Percentiles rank a stretch among this genome's conserved stretches.
Conservation (phyloP, 2,329 filamentous ascomycete species). For the Cladosporium phlei region DNA sequence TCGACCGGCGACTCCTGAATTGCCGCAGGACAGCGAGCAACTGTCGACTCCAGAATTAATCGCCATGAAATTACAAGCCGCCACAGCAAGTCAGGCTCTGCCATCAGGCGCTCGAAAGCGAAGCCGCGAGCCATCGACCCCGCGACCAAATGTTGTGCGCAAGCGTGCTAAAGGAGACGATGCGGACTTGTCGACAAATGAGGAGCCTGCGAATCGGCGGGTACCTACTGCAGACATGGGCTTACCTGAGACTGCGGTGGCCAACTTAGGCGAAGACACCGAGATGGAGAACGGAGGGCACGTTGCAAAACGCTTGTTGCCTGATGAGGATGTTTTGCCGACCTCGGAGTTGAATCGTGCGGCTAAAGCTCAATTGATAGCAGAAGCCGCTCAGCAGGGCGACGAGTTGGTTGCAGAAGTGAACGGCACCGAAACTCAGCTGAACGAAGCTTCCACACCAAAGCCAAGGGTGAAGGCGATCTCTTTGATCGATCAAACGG, state of each 20-base stretch:
- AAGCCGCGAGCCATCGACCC: constrained; percentile 3
- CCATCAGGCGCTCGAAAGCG: constrained; percentile 5
- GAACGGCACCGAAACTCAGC: not conserved
- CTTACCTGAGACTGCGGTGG: too few relatives aligned
- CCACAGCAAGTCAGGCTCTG: not conserved
- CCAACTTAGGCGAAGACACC: too few relatives aligned
- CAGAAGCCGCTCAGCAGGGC: constrained; percentile 11
- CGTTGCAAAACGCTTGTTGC: constrained; percentile 6
- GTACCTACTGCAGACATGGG: not conserved
- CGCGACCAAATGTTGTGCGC: not conserved
- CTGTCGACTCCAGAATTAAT: not conserved
- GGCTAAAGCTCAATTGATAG: constrained; percentile 20
- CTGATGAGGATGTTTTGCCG: constrained; percentile 12
- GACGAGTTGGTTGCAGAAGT: not conserved
- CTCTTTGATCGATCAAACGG: too few relatives aligned
- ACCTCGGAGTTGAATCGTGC: constrained; percentile 24
- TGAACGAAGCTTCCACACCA: not conserved
- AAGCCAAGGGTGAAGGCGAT: too few relatives aligned
- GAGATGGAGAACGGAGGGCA: too few relatives aligned
- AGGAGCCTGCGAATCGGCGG: not conserved
- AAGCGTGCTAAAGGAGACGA: constrained; percentile 7
- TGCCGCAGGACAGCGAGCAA: not conserved
- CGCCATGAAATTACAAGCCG: not conserved
- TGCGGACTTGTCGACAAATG: not conserved
- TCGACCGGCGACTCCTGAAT: constrained; percentile 8